Evolutionary conservation across 2,329 filamentous ascomycete genomes (phyloP), one percentile per base, ranked within the genome.

Genomic region (Venturia nashicola): DNA sequence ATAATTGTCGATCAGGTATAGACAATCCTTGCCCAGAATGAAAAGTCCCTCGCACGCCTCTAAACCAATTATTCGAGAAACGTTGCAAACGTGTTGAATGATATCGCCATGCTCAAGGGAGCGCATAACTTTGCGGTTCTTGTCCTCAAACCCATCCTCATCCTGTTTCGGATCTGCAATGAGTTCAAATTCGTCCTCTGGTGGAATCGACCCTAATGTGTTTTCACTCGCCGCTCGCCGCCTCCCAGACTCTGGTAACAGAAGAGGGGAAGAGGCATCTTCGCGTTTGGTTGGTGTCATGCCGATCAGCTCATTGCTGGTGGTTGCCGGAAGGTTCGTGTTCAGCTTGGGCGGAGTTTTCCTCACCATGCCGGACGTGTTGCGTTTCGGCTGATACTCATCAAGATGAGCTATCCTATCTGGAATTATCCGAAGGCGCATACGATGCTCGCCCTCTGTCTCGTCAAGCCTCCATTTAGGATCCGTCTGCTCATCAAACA

Each of bases 111-210:
- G 88, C 69, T 96, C 88, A 12, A 99, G 80, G 67, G 91, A 93
- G 61, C 94, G 85, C 91, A 97, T 95, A 55, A 99, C 93, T 74
- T 97, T 97, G 55, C 95, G 85, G 71, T 99, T 97, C 78, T 97
- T 97, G 74, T 99, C 95, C 75, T 99, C 95, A 67, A 95, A 95
- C 1, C 86, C 87, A 68, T 94, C 91, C 34, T 90, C 84, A 48
- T 88, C 85, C 64, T 93, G 89, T 70, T 91, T 91, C 0, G 93
- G 92, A 66, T 97, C 93, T 66, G 97, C 92, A 7, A 99, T 88
- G 68, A 99, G 85, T 75, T 99, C 94, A 71, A 96, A 99, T 68
- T 95, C 95, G 57, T 97, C 94, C 65, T 97, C 94, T 0, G 72
- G 70, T 6, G 59, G 36, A 20, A 51, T 57, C 9, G 44, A 57